Evolutionary conservation across 2,329 filamentous ascomycete species (phyloP), one percentile per base, ranked within the genome.

Genomic region (Juglanconis sp.): DNA sequence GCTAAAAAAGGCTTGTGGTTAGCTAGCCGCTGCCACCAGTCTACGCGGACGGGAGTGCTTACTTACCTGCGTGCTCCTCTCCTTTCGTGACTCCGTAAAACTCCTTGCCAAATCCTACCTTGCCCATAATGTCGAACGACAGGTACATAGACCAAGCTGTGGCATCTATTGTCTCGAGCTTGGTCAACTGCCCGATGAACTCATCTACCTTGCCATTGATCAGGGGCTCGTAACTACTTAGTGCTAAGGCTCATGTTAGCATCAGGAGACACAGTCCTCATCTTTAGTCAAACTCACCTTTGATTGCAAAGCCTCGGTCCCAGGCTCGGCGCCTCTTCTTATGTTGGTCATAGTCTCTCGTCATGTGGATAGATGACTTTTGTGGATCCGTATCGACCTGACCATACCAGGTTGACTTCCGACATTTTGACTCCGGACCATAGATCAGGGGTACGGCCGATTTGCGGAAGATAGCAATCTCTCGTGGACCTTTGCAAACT

Each of bases 391-490:
- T 48, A n/a, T 60, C 56, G 1, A 56, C 24, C 9, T 66, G 63
- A 31, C 73, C 71, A 63, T 81, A 81, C 71, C 73, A 80, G 0
- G 70, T 64, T 2, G 65, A 67, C 61, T 81, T 81, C 17, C 61
- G 65, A 38, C 75, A 78, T 63, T 69, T 69, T 2, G 76, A 70
- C 32, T 71, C 66, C 5, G 67, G 54, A 0, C 74, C 75, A 52
- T 76, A 76, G 11, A 79, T 71, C 2, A 59, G 17, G 13, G 61
- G 52, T 3, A 70, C 56, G 0, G 68, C 69, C 2, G 68, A 68
- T 9, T 60, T 63, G 38, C 68, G 63, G 4, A 55, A 65, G 57
- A 65, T 74, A 59, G 62, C 76, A 65, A 60, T 67, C 71, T 64
- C 74, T 63, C 47, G 76, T 3, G 69, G 69, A n/a, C 68, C 69